Conservation (phyloP, 306 rosid species). For the Lathyrus aphaca region DNA sequence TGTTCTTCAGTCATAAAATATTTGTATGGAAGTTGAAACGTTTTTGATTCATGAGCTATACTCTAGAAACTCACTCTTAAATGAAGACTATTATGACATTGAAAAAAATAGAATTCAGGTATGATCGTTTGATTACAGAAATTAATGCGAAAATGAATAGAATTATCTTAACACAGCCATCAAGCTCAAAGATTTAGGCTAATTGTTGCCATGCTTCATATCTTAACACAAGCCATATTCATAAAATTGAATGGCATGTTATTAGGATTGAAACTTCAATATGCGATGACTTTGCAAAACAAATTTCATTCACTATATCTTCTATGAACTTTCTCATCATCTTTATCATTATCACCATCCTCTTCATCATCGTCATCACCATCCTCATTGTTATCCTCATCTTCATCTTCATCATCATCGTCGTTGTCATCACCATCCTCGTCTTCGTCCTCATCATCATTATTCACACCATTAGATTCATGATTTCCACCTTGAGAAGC, state of each 20-base stretch:
- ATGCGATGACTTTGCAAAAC: not conserved
- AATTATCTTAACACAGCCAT: not conserved
- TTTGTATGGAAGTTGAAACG: too few species aligned
- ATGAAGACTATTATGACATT: not conserved
- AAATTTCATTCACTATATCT: not conserved
- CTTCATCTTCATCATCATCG: accelerated
- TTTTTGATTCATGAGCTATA: too few species aligned
- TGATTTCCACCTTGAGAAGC: constrained; percentile 17
- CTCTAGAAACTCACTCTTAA: too few species aligned
- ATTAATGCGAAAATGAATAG: not conserved
- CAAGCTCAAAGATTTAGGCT: not conserved
- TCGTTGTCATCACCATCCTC: accelerated
- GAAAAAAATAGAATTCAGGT: not conserved
- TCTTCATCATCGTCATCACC: not conserved
- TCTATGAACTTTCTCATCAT: not conserved
- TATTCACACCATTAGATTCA: constrained; percentile 13
- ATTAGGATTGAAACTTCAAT: constrained; percentile 2
- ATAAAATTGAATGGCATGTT: constrained; percentile 6
- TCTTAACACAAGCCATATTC: not conserved
- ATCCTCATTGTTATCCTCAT: not conserved
- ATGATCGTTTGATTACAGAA: not conserved
- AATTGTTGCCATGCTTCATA: constrained; percentile 1
- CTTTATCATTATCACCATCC: not conserved
- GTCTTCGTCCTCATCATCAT: not conserved
- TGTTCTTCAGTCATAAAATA: too few species aligned